Conservation (phyloP, 768 basidiomycete genomes). For the Boletus sp. region DNA sequence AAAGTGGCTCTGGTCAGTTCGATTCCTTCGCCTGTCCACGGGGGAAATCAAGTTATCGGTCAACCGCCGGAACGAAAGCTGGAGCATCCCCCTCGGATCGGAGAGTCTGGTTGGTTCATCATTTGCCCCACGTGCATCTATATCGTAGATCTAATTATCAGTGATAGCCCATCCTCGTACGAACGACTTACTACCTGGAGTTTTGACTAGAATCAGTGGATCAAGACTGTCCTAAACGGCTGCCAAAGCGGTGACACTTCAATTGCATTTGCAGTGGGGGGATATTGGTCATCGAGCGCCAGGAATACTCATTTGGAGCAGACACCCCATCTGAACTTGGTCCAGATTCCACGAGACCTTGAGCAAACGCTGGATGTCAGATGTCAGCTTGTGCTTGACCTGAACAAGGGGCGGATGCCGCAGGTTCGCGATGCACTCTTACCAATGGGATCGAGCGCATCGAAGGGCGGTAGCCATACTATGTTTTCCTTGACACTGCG, state of each 20-base stretch:
- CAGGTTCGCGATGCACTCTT: not conserved
- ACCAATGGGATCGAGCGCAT: not conserved
- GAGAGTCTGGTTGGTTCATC: not conserved
- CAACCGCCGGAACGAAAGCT: not conserved
- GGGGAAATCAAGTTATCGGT: not conserved
- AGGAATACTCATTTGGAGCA: not conserved
- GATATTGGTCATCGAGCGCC: not conserved
- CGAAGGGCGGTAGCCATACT: too few relatives aligned
- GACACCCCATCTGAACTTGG: not conserved
- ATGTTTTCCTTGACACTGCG: too few relatives aligned
- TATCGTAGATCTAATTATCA: slow-evolving; percentile 1
- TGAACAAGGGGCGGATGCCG: too few relatives aligned
- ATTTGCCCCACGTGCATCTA: not conserved
- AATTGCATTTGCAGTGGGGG: not conserved
- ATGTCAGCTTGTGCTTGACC: not conserved
- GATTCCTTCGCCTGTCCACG: not conserved
- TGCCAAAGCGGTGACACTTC: not conserved
- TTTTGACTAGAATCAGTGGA: not conserved
- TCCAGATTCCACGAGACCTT: not conserved
- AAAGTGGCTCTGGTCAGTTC: not conserved
- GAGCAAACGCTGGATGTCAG: not conserved
- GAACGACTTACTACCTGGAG: not conserved
- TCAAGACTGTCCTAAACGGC: not conserved
- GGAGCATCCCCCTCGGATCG: not conserved
- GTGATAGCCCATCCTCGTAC: not conserved